Percentiles rank a stretch among this genome's conserved stretches.
phyloP scores from a whole-genome alignment of 2,329 filamentous ascomycete genomes.

The Pyricularia sp. region DNA sequence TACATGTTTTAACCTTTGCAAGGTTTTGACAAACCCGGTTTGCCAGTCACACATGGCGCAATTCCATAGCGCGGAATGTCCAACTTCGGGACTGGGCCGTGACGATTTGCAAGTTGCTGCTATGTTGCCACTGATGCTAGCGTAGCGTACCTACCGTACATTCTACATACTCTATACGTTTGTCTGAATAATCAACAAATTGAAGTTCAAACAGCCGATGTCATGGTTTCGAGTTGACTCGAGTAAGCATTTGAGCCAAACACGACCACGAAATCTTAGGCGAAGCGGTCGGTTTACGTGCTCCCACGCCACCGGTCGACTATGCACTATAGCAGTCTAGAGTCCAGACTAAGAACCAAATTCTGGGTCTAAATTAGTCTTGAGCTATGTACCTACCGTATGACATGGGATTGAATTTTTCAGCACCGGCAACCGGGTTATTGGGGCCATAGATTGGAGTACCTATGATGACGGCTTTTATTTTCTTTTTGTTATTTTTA shows the following conservation, averaged over 20 bases:
- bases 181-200: not conserved
- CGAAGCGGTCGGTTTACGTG: too few relatives aligned
- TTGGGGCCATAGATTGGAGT: too few relatives aligned
- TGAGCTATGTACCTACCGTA: too few relatives aligned
- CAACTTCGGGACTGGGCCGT: not conserved
- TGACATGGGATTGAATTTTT: not conserved
- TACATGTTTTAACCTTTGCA: not conserved
- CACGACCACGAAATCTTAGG: not conserved
- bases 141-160: not conserved
- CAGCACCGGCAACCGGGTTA: not conserved
- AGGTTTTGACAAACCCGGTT: not conserved
- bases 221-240: not conserved
- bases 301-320: too few relatives aligned
- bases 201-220: not conserved
- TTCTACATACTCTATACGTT: not conserved
- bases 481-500: too few relatives aligned
- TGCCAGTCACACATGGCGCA: not conserved
- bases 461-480: not conserved
- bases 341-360: not conserved
- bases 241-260: not conserved
- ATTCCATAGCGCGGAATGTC: not conserved
- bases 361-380: not conserved
- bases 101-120: not conserved
- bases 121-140: not conserved
- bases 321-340: not conserved